Evolutionary conservation across 2,329 filamentous ascomycete species (phyloP), one percentile per base, ranked within the genome.

Genomic region (Xylaria sp.): DNA sequence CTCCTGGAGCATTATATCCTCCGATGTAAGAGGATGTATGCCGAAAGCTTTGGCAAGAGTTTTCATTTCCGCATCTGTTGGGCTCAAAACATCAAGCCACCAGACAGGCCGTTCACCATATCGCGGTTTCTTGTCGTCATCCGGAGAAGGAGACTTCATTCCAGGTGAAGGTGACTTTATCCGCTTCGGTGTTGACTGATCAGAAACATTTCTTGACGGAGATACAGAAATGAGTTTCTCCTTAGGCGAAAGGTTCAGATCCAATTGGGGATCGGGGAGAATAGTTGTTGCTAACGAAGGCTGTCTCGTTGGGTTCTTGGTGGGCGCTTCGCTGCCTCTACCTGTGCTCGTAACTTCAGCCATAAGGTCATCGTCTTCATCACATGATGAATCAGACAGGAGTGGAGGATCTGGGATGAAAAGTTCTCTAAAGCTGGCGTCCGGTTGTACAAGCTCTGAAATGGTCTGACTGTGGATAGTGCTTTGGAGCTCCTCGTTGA

Each of bases 1-100:
- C 82, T 99, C 96, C 79, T 98, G 93, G 84, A 98, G 91, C 87
- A 98, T 91, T 75, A 99, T 98, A 78, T 99, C 96, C 80, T 99
- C 96, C 1, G 93, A 91, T 0, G 96, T 99, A 67, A 99, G 83
- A 0, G 96, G 94, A 81, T 99, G 96, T 68, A 99, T 98, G 17
- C 94, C 93, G 78, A 99, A 99, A 0, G 96, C 88, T 77, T 97
- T 97, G 34, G 93, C 90, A 48, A 99, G 86, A 8, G 96, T 89
- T 78, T 94, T 95, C 96, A 99, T 98, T 81, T 99, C 96, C 0
- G 90, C 89, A 76, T 98, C 94, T 0, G 94, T 98, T 0, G 96
- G 96, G 53, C 89, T 93, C 27, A 98, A 85, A 4, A 99, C 89
- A 80, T 99, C 96, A 3, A 99, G 87, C 96, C 96, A 99, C 88